These are phyloP conservation scores for Apiosordaria backusii DNA, from an alignment of 495 filamentous ascomycete genomes.

Conservation along the genomic window DNA sequence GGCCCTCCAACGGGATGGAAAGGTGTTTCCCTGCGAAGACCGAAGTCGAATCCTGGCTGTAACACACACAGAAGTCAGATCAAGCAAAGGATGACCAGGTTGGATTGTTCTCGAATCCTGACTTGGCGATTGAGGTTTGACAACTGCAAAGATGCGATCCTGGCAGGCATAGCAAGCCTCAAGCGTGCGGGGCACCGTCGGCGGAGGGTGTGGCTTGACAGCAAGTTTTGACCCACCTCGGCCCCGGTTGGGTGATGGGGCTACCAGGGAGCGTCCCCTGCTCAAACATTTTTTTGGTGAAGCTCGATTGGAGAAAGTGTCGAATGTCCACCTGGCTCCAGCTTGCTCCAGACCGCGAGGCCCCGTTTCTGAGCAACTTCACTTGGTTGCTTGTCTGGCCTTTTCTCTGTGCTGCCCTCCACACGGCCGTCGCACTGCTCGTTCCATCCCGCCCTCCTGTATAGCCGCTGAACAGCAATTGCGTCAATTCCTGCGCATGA, in stretches of 20 bases:
- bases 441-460: background rate
- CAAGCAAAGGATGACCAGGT: background rate
- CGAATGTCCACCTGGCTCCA: constrained; percentile 20
- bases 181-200: background rate
- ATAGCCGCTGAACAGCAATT: background rate
- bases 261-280: constrained; percentile 3
- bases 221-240: background rate
- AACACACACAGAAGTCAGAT: background rate
- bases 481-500: constrained; percentile 9
- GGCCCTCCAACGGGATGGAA: background rate
- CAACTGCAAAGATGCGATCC: background rate
- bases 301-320: constrained; percentile 15
- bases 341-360: constrained; percentile 9
- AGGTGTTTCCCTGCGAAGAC: background rate
- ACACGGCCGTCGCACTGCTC: background rate
- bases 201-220: background rate
- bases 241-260: background rate
- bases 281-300: constrained; percentile 19
- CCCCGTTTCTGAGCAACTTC: constrained; percentile 14
- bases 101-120: background rate
- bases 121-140: background rate
- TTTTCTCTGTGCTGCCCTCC: constrained; percentile 16
- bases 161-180: constrained; percentile 1
- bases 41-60: background rate
- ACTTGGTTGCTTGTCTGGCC: constrained; percentile 15